Evolutionary conservation across 352 stramenopile species (phyloP), one percentile per base, ranked within the genome.

Genomic region (Phytopythium vexans): DNA sequence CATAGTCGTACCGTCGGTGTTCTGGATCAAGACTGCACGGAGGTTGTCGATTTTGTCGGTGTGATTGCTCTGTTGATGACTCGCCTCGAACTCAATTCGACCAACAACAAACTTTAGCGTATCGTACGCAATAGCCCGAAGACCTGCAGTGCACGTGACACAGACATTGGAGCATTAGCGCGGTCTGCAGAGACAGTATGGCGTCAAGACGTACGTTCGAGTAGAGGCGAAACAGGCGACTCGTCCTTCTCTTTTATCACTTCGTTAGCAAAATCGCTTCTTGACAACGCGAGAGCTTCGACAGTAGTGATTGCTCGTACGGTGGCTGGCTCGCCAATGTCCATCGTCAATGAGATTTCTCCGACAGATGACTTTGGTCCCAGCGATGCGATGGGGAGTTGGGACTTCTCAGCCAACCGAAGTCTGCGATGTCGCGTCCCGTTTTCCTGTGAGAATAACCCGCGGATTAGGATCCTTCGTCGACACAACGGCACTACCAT

Each of bases 91-190:
- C 54, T 80, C 68, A 7, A 85, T 57, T 1, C 73, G 68, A 8
- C 81, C 71, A 16, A 81, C 41, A 4, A 85, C 60, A 49, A 87
- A 87, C 0, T 56, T 47, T 27, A 87, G 59, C 0, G 73, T 87
- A 32, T 87, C 76, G 31, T 74, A 68, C 8, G 76, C 76, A 2
- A 81, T 65, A 31, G 52, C 70, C 21, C 74, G 73, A 37, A 87
- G 37, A 39, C 64, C 68, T 84, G 41, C 3, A 38, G 6, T 42
- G 33, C 31, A 21, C 46, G 40, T 11, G n/a, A 41, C 35, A 56
- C 43, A 4, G 47, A 48, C 15, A 44, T 11, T 38, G 1, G 49
- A 16, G 36, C 1, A 47, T 21, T 8, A 58, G 10, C 9, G 45
- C 39, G 15, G 36, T 9, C 36, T 44, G 11, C 8, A 7, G 39